Conservation (phyloP, 2,329 filamentous ascomycete genomes). For the Diaporthe sp. region DNA sequence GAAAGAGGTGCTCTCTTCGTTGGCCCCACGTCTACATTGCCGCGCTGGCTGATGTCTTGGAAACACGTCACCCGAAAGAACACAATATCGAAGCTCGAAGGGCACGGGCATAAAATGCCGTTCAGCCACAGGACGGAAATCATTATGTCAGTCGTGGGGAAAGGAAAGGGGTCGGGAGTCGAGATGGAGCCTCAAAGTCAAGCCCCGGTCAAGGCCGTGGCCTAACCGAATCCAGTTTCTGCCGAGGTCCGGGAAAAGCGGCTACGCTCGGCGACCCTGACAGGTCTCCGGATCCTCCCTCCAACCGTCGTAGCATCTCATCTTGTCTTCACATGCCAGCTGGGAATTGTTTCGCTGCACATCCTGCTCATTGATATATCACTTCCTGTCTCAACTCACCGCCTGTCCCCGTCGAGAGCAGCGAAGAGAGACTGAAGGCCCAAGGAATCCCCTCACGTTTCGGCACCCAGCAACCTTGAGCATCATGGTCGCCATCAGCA, state of each 20-base stretch:
- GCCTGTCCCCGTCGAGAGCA: background rate
- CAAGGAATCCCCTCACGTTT: background rate
- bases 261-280: constrained; percentile 30
- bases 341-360: background rate
- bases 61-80: background rate
- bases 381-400: background rate
- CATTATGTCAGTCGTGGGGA: constrained; percentile 18
- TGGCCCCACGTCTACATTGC: background rate
- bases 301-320: background rate
- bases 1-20: background rate
- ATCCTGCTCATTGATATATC: background rate
- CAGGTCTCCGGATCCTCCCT: constrained; percentile 8
- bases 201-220: background rate
- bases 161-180: constrained; percentile 6
- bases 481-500: constrained; percentile 49
- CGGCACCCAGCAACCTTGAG: background rate
- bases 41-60: background rate
- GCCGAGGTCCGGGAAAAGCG: constrained; percentile 33
- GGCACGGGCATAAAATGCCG: background rate
- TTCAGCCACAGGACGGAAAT: background rate
- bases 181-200: constrained; percentile 22
- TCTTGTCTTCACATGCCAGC: constrained; percentile 29
- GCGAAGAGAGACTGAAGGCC: background rate
- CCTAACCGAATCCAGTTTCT: constrained; percentile 19
- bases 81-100: background rate